Base-by-base conservation (phyloP, 768 basidiomycete genomes). In the Tylopilus felleus region DNA sequence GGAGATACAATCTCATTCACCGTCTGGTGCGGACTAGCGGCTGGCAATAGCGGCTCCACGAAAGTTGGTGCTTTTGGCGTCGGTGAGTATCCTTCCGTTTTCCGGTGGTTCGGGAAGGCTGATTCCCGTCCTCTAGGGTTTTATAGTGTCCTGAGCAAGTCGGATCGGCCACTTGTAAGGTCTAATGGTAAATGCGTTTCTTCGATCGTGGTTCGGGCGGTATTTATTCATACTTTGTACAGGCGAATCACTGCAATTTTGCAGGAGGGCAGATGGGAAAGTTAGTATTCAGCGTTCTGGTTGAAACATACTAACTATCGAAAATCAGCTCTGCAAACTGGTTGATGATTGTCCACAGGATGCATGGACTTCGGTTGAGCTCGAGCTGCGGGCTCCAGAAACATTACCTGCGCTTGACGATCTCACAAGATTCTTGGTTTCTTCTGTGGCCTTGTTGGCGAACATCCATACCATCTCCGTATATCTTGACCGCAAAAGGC, bases 21-120 rank as follows among this genome's bases (percentile, higher is more conserved):
- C 22, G 13, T 25, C 14, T 17, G 23, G 14, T 27, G 21, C 6
- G 21, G 9, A 39, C 44, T 6, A 62, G 60, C 56, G 27, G 33
- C 36, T 21, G 60, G 60, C 1, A 61, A 61, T n/a, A 33, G 47
- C 8, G 16, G 53, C 4, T 51, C 51, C n/a, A 28, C 42, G 22
- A 61, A 58, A 40, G 49, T 61, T 5, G 60, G 60, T 8, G 60
- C 60, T 19, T 60, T 62, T 14, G 60, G 60, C 10, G 60, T 61
- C 5, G 60, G 60, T 53, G 33, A 44, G 60, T 21, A 14, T 19
- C 1, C 29, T 47, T 40, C 7, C 1, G 21, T 45, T 29, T 1
- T n/a, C 35, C 10, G 1, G n/a, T 47, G 17, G 19, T 27, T 51
- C 33, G 14, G 33, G 21, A 39, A 27, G n/a, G 8, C 23, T 33